phyloP scores from a whole-genome alignment of 2,329 filamentous ascomycete species.

The Alternaria sp. region DNA sequence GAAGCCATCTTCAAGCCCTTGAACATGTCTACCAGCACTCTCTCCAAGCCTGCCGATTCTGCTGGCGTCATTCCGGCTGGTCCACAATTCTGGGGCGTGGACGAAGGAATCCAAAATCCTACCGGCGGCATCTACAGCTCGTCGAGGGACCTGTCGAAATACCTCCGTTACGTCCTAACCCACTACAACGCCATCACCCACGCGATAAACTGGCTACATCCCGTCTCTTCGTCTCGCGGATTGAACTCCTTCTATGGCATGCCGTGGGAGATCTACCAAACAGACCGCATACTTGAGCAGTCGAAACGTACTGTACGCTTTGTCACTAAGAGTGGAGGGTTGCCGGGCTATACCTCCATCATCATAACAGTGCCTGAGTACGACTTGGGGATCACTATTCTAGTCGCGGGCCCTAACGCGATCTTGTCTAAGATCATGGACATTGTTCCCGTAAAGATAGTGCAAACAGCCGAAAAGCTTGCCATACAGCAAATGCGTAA shows the following conservation, averaged over 20 bases:
- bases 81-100: slow-evolving; percentile 50
- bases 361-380: slow-evolving; percentile 54
- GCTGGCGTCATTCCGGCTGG: slow-evolving; percentile 49
- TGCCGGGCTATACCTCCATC: slow-evolving; percentile 51
- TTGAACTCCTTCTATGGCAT: slow-evolving; percentile 53
- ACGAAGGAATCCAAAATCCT: slow-evolving; percentile 52
- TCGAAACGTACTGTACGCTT: slow-evolving; percentile 51
- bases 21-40: slow-evolving; percentile 37
- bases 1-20: slow-evolving; percentile 49
- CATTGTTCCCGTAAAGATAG: slow-evolving; percentile 34
- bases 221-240: slow-evolving; percentile 46
- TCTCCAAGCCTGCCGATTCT: slow-evolving; percentile 39
- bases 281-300: slow-evolving; percentile 45
- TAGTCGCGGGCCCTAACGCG: slow-evolving; percentile 39
- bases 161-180: slow-evolving; percentile 51
- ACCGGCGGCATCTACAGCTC: slow-evolving; percentile 55
- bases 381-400: slow-evolving; percentile 52
- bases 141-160: slow-evolving; percentile 51
- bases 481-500: slow-evolving; percentile 33
- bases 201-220: slow-evolving; percentile 54
- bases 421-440: slow-evolving; percentile 31
- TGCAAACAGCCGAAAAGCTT: slow-evolving; percentile 45
- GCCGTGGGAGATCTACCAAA: slow-evolving; percentile 57
- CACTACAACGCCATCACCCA: slow-evolving; percentile 51
- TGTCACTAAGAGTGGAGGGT: slow-evolving; percentile 53